Evolutionary conservation across 2,329 filamentous ascomycete species (phyloP), one percentile per base, ranked within the genome.

Genomic region (Aspergillus hiratsukae): DNA sequence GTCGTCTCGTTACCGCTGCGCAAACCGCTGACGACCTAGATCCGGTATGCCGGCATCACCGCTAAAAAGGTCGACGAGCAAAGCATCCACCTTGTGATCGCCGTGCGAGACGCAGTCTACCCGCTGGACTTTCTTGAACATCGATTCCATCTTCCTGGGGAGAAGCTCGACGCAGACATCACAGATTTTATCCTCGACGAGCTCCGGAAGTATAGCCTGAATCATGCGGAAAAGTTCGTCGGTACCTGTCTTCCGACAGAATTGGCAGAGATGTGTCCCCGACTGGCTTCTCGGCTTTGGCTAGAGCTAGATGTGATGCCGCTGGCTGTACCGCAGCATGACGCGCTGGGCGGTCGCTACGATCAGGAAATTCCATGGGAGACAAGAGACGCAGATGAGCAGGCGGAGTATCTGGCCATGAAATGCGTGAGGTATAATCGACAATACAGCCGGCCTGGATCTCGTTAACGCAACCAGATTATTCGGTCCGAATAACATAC

Each of bases 401-500:
- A 91, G 70, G 89, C 90, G 1, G 90, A 93, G 68, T 89, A 87
- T 0, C 88, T 92, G 82, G 87, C 87, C 1, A 81, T 89, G 59
- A 92, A 91, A 76, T 90, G 87, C 69, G 81, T 91, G 59, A 83
- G 86, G 86, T 88, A 74, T n/a, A 52, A 57, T 46, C 51, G 4
- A 14, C 11, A 6, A 14, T 51, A 21, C 53, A 0, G 6, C 19
- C n/a, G 40, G 14, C 14, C 19, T 8, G 8, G 46, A 4, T 25
- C 9, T 14, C 37, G 11, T 7, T 31, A 11, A 43, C 17, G 21
- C 49, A 35, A 3, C 40, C 49, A 88, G 86, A 69, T 79, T 86
- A 62, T 92, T 91, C 64, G 88, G 88, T 0, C 89, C 89, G 1
- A 87, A 83, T 21, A 80, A 88, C 43, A 82, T 85, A 46, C 89